Conservation (phyloP, 2,329 filamentous ascomycete genomes). For the Alternaria conjuncta region DNA sequence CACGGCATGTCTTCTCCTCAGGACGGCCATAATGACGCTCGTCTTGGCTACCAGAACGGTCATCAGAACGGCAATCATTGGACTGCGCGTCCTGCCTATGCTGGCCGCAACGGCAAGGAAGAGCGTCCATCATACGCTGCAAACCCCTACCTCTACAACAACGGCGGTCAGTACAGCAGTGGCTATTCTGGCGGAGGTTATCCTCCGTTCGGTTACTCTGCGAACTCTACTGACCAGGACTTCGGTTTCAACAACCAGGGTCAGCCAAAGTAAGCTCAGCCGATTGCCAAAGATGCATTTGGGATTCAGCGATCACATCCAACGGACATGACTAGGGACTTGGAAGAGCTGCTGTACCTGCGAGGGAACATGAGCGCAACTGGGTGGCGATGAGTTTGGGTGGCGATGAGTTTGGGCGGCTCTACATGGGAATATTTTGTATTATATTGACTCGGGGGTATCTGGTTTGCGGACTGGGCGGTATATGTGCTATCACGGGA, state of each 20-base stretch:
- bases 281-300: neutral
- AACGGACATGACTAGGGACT: neutral
- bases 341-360: neutral
- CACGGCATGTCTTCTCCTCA: constrained; percentile 12
- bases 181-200: constrained; percentile 26
- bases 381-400: neutral
- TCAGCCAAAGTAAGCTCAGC: constrained; percentile 14
- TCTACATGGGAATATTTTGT: neutral
- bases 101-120: constrained; percentile 31
- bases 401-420: neutral
- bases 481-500: neutral
- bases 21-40: constrained; percentile 24
- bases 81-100: constrained; percentile 17
- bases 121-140: constrained; percentile 25
- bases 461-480: neutral
- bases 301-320: neutral
- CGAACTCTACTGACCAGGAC: constrained; percentile 24
- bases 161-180: constrained; percentile 20
- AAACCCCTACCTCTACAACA: constrained; percentile 30
- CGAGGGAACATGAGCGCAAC: neutral
- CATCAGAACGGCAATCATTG: constrained; percentile 22
- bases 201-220: constrained; percentile 19
- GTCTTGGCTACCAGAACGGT: constrained; percentile 18
- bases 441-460: neutral
- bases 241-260: constrained; percentile 24